Evolutionary conservation across 768 basidiomycete genomes (phyloP), one percentile per base, ranked within the genome.

Genomic region (Pleurotus eryngii): DNA sequence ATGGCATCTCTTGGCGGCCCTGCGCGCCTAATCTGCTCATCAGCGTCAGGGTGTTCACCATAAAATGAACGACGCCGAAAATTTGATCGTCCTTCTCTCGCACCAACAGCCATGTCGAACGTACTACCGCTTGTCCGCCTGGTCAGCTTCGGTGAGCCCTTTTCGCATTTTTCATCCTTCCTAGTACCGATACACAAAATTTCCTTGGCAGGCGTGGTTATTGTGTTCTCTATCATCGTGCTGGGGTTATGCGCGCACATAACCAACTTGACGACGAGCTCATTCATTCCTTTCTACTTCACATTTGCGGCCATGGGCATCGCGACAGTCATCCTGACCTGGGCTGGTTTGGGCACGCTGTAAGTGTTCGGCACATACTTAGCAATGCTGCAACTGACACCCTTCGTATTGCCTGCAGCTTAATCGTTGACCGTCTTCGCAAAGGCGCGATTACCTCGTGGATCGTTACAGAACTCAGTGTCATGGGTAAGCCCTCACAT

Each of bases 401-500:
- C 30, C 30, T 35, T 48, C 7, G 14, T 14, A 8, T 3, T 18
- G 8, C n/a, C 22, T 46, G 15, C 55, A 78, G 74, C 67, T 61
- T 75, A 17, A 59, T 63, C 43, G 56, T 80, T 15, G 76, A 76
- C 49, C 55, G 63, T 3, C 58, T 65, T 22, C 72, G 74, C 30
- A 71, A 72, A 49, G 75, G 74, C 12, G 51, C 51, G 0, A 60
- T 76, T 47, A 67, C 73, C 1, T 74, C 74, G 1, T 74, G 72
- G 69, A 70, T 79, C 15, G 61, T 67, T 11, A 66, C 74, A 46
- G 80, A 81, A 59, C 47, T 76, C 39, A 61, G 57, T 7, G 76
- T 74, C 72, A 59, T 74, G 30, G 68, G 79, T 79, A 57, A 46
- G 72, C 11, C 30, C 30, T 35, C 17, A 18, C 17, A 17, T 27